Conservation (phyloP, 306 rosid genomes). For the Carpinus fangiana region DNA sequence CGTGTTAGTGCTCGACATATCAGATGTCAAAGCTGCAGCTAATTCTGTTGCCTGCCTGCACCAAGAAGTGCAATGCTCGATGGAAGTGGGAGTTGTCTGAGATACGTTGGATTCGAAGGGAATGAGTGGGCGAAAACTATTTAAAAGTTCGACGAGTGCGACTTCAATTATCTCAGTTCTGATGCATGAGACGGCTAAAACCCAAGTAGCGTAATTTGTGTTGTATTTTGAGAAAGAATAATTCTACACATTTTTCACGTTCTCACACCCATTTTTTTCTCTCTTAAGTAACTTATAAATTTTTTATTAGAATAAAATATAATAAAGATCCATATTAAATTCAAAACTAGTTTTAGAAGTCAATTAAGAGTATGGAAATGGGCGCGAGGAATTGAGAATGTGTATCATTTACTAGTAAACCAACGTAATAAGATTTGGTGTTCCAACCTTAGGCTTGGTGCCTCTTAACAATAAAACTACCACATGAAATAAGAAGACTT, state of each 20-base stretch:
- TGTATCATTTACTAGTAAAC: too few relatives aligned
- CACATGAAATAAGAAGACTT: background rate
- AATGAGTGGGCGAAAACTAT: background rate
- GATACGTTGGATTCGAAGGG: background rate
- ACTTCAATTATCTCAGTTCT: background rate
- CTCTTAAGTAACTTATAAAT: too few relatives aligned
- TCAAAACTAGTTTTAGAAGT: too few relatives aligned
- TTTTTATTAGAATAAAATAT: too few relatives aligned
- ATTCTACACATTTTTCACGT: too few relatives aligned
- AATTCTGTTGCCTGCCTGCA: background rate
- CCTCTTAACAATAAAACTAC: background rate
- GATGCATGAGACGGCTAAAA: too few relatives aligned
- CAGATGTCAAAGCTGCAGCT: background rate
- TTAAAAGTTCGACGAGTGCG: background rate
- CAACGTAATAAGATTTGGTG: background rate
- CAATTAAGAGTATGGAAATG: too few relatives aligned
- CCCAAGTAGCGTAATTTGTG: too few relatives aligned
- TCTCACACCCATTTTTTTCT: too few relatives aligned
- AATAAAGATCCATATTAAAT: too few relatives aligned
- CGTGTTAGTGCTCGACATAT: background rate
- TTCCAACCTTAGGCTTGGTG: background rate
- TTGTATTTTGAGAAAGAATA: too few relatives aligned
- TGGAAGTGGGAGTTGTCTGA: background rate
- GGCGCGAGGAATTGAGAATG: too few relatives aligned
- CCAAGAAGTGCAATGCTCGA: background rate